phyloP scores from a whole-genome alignment of 148 eudicot genomes.

The Rhododendron kiyosumense region DNA sequence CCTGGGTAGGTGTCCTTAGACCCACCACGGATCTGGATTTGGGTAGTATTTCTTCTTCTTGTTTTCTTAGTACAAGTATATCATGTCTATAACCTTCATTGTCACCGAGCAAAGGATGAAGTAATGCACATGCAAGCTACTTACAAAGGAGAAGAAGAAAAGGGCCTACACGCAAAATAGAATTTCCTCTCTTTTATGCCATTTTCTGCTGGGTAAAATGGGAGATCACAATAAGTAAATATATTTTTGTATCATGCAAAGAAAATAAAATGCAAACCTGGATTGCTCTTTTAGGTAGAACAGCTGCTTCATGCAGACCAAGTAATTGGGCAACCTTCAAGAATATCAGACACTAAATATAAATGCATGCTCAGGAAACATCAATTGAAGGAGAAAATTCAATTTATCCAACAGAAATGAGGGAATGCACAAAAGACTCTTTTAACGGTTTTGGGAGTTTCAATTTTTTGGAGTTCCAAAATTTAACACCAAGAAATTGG shows the following conservation, averaged over 20 bases:
- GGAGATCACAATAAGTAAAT: neutral
- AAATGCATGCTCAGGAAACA: neutral
- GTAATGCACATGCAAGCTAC: neutral
- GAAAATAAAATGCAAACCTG: constrained; percentile 42
- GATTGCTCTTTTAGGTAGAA: constrained; percentile 90
- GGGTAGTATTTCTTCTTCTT: neutral
- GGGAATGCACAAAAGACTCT: neutral
- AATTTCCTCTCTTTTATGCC: neutral
- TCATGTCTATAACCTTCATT: neutral
- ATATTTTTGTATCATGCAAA: neutral
- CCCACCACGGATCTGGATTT: neutral
- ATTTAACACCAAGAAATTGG: neutral
- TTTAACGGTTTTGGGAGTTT: neutral
- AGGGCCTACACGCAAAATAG: neutral
- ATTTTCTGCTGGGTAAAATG: neutral
- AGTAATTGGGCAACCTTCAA: constrained; percentile 83
- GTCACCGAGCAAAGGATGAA: neutral
- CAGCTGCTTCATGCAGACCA: constrained; percentile 68
- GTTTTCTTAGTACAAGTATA: neutral
- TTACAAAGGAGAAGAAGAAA: neutral
- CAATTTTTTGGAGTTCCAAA: neutral
- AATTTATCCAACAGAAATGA: neutral
- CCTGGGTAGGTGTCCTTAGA: neutral
- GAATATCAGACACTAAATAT: neutral
- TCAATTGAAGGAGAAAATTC: neutral